Evolutionary conservation across 192 early-diverging fungal species (phyloP), one percentile per base, ranked within the genome.

Genomic region (Coemansia sp.): DNA sequence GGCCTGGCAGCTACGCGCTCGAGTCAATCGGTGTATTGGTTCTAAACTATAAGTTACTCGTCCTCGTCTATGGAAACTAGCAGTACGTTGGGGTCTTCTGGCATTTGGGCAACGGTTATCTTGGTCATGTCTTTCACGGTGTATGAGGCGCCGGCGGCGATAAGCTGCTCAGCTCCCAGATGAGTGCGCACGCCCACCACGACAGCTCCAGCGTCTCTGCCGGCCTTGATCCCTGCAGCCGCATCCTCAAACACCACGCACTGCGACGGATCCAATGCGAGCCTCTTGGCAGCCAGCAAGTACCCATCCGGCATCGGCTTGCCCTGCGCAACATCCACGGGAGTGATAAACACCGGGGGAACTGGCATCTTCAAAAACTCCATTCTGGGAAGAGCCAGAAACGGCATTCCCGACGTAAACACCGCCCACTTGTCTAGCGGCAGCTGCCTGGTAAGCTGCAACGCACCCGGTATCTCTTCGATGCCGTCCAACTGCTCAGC

Each of bases 221-320:
- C 32, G 10, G 32, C 32, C 32, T 34, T 34, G 10, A 34, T 10
- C 32, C 32, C 32, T 6, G 32, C 32, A 6, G 10, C 32, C 3
- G 32, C 32, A 34, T 34, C 32, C 32, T 34, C 32, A 34, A 73
- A 73, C 5, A 73, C 71, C 14, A 73, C 39, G 9, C 71, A 73
- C 2, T 44, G 2, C 6, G 6, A 18, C 0, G 52, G 5, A 14
- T 73, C 51, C 6, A 37, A 14, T 12, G 56, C 51, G 40, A 66
- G 36, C 12, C 20, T 31, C 42, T 41, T 37, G 0, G 71, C 71
- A 5, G 64, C 71, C 38, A 37, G n/a, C 1, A 62, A 16, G 31
- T 66, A 73, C 10, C 64, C 64, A 31, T 73, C 71, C 2, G 71
- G 64, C 34, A 51, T 15, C 3, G 71, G 71, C 30, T 73, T 73